Evolutionary conservation across 305 asterid species (phyloP).

Genomic region (Solanum hybrid): DNA sequence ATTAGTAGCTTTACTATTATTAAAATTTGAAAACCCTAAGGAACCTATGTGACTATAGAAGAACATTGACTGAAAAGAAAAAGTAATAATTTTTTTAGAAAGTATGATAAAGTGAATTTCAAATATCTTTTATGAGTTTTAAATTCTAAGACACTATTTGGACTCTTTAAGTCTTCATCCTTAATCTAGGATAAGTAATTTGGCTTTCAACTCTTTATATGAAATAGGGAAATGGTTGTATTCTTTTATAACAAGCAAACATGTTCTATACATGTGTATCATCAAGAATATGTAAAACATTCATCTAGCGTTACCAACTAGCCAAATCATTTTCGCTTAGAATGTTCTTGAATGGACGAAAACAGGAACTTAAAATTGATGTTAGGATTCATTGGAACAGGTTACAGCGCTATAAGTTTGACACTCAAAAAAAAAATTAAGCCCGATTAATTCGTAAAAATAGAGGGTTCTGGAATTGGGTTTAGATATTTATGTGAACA

Average conservation of each 20-base stretch:
- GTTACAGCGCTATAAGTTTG: no score
- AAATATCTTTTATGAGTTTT: background rate
- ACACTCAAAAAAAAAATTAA: no score
- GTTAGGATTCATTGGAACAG: background rate
- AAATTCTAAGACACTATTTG: background rate
- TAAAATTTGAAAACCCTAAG: background rate
- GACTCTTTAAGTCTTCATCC: background rate
- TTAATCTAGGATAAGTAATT: background rate
- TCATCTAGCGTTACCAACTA: background rate
- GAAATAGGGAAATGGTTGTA: background rate
- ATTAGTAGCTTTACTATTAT: no score
- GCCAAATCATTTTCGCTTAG: background rate
- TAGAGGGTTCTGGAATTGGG: background rate
- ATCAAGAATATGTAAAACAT: background rate
- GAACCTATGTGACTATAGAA: background rate
- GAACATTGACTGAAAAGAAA: background rate
- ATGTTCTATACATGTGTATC: background rate
- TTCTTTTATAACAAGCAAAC: background rate
- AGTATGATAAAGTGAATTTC: background rate
- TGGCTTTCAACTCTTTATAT: background rate
- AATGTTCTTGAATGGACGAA: background rate
- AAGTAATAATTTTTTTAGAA: background rate
- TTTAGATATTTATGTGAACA: background rate
- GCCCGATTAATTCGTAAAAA: background rate
- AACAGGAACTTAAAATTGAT: background rate